phyloP scores from a whole-genome alignment of 306 rosid species.

The Cyclanthera cordifolia region DNA sequence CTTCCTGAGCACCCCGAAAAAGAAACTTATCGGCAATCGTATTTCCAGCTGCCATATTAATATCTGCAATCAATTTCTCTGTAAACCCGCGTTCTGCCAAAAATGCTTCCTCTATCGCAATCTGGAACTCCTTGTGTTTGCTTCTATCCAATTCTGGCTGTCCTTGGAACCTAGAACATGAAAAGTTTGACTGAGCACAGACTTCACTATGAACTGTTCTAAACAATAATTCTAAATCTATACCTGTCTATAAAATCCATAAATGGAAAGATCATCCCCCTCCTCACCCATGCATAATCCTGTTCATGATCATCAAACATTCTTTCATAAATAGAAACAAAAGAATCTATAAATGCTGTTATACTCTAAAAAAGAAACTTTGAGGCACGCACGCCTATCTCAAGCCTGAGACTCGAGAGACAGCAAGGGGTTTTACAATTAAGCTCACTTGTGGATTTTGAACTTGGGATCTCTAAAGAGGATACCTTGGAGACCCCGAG shows the following conservation, averaged over 20 bases:
- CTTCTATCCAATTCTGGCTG: slow-evolving; percentile 55
- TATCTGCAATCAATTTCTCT: slow-evolving; percentile 83
- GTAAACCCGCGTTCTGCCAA: slow-evolving; percentile 86
- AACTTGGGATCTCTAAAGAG: no score
- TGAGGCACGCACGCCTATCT: no score
- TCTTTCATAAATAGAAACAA: slow-evolving; percentile 11
- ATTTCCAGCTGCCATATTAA: slow-evolving; percentile 79
- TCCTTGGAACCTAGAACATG: slow-evolving; percentile 68
- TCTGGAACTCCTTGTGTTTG: slow-evolving; percentile 55
- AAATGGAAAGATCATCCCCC: slow-evolving; percentile 86
- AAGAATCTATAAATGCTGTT: slow-evolving; percentile 7
- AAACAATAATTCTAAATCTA: slow-evolving; percentile 5
- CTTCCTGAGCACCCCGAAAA: slow-evolving; percentile 47
- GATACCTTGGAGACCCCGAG: no score
- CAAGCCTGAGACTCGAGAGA: no score
- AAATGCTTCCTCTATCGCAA: slow-evolving; percentile 91
- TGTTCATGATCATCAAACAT: slow-evolving; percentile 37
- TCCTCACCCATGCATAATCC: slow-evolving; percentile 98
- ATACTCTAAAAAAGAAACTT: not conserved
- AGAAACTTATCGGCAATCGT: slow-evolving; percentile 46
- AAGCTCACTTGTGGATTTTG: no score
- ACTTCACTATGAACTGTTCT: not conserved
- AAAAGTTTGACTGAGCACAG: slow-evolving; percentile 22
- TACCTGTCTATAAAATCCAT: slow-evolving; percentile 77
- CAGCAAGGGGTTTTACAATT: no score